Evolutionary conservation across 192 early-diverging fungal genomes (phyloP).

Genomic region (Obelidium mucronatum): DNA sequence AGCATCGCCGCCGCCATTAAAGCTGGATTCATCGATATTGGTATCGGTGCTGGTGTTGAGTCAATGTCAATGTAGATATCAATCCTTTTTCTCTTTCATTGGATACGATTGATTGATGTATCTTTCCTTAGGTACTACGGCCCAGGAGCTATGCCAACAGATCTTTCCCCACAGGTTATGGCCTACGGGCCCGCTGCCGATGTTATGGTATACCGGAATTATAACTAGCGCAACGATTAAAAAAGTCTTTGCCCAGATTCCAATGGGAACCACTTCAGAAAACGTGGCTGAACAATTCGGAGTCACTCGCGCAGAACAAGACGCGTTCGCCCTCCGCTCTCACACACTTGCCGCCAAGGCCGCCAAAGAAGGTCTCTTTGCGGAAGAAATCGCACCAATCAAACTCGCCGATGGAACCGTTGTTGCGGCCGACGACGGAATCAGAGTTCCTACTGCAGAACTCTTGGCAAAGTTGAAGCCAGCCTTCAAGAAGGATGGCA

Average conservation of each 20-base stretch:
- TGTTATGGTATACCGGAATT: no score
- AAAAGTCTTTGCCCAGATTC: no score
- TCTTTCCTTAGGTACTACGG: slow-evolving; percentile 68
- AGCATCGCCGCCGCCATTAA: slow-evolving; percentile 89
- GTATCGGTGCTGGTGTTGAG: slow-evolving; percentile 94
- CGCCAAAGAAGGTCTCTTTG: slow-evolving; percentile 90
- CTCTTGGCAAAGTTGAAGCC: slow-evolving; percentile 85
- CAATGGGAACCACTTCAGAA: slow-evolving; percentile 90
- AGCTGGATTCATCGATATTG: slow-evolving; percentile 87
- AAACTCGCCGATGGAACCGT: slow-evolving; percentile 83
- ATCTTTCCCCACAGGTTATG: slow-evolving; percentile 78
- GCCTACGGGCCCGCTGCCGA: slow-evolving; percentile 77
- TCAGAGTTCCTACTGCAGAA: slow-evolving; percentile 85
- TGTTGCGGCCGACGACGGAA: slow-evolving; percentile 89
- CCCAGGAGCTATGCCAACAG: slow-evolving; percentile 75
- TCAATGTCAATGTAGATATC: slow-evolving; percentile 77
- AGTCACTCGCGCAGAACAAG: slow-evolving; percentile 87
- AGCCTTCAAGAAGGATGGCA: slow-evolving; percentile 85
- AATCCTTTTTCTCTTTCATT: not conserved
- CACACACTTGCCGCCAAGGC: slow-evolving; percentile 85
- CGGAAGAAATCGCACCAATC: slow-evolving; percentile 90
- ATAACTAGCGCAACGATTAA: no score
- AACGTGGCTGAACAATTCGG: slow-evolving; percentile 93
- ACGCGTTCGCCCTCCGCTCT: slow-evolving; percentile 86
- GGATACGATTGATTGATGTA: not conserved